Conservation (phyloP, 169 alveolate species). For the Pseudocohnilembus persalinus region DNA sequence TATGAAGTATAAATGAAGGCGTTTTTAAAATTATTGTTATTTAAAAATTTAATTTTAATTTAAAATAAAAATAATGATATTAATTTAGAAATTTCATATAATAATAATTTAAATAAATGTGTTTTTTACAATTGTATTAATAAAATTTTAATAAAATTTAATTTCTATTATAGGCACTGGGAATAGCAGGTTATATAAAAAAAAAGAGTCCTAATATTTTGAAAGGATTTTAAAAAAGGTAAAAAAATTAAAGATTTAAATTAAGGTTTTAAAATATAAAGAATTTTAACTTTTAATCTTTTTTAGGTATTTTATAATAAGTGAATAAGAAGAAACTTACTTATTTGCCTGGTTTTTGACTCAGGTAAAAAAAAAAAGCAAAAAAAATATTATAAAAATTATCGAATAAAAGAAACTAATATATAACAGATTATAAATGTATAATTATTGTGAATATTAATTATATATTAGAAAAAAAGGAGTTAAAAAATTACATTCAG, state of each 20-base stretch:
- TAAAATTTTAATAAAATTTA: too few relatives aligned
- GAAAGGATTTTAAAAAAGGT: constrained; percentile 40
- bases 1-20: too few relatives aligned
- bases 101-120: too few relatives aligned
- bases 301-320: neutral
- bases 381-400: constrained; percentile 3
- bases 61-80: too few relatives aligned
- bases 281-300: neutral
- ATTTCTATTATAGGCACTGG: neutral
- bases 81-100: too few relatives aligned
- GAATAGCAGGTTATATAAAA: constrained; percentile 33
- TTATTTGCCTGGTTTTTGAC: neutral
- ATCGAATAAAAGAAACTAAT: neutral
- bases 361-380: constrained; percentile 1
- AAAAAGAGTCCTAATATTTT: constrained; percentile 37
- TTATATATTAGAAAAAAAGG: too few relatives aligned
- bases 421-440: too few relatives aligned
- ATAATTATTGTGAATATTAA: too few relatives aligned
- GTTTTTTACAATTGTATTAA: too few relatives aligned
- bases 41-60: too few relatives aligned
- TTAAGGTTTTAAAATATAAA: neutral
- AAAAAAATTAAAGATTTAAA: neutral
- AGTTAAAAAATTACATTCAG: too few relatives aligned
- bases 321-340: neutral
- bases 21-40: too few relatives aligned